Base-by-base conservation (phyloP, 2,329 filamentous ascomycete genomes). In the Tolypocladium tropicale region DNA sequence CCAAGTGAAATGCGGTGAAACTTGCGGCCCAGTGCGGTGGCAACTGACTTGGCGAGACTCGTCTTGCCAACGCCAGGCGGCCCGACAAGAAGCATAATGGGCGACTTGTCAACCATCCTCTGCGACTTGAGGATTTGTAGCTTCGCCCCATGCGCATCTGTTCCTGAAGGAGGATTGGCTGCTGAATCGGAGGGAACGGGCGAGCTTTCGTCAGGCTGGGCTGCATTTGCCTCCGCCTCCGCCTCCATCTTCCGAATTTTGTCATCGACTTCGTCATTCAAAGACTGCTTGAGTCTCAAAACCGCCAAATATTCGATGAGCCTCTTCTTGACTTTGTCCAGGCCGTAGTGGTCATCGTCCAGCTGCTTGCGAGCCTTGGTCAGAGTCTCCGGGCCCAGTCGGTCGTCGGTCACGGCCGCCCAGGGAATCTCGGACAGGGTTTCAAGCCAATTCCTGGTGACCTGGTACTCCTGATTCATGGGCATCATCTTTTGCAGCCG, bases 1-100 rank as follows among this genome's bases (percentile, higher is more conserved):
- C 94, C 94, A 4, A 99, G 84, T 4, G 94, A 97, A 64, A 99
- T 96, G 50, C 94, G 85, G 71, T 99, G 93, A 71, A 99, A 99
- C 70, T 96, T 95, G 60, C 94, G 85, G 18, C 93, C 93, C 12
- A 99, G 79, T 1, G 94, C 92, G 18, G 89, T 89, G 2, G 94
- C 94, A 28, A 99, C 86, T 1, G 93, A 97, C 64, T 92, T 90
- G 33, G 94, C 94, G 50, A 99, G 78, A 64, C 90, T 96, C 0
- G 94, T 99, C 78, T 99, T 99, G 61, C 94, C 94, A 3, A 93
- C 92, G 52, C 94, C 94, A 2, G 94, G 94, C 14, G 94, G 94
- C 0, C 94, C 94, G 41, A 95, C 89, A 10, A 99, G 82, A 11
- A 99, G 83, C 61, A 99, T 79, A 61, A 99, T 99, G 1, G 94